Conservation (phyloP, 441 rosid genomes). For the Euphorbia celastroides region DNA sequence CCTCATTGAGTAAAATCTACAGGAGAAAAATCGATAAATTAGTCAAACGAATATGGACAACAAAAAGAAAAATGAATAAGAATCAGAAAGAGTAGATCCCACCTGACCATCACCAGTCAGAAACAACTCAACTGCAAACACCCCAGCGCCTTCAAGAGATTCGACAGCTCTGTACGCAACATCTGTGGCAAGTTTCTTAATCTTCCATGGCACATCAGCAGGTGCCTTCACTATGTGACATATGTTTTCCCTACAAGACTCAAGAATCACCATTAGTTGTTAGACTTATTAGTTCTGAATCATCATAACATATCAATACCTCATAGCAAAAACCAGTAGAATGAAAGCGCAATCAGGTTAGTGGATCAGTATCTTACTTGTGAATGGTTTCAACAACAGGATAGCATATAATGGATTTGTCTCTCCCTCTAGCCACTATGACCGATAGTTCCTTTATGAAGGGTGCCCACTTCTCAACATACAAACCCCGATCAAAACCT, state of each 20-base stretch:
- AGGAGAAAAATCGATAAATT: constrained; percentile 14
- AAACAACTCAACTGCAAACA: constrained; percentile 95
- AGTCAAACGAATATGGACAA: not conserved
- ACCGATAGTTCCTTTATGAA: constrained; percentile 93
- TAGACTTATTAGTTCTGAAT: not conserved
- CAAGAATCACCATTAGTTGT: constrained; percentile 16
- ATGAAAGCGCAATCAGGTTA: constrained; percentile 4
- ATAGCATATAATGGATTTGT: constrained; percentile 74
- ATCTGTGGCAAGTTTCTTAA: constrained; percentile 73
- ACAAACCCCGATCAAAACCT: constrained; percentile 65
- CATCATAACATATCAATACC: not conserved
- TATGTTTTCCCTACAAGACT: constrained; percentile 70
- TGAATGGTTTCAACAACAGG: constrained; percentile 96
- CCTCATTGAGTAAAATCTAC: constrained; percentile 88
- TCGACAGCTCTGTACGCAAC: constrained; percentile 76
- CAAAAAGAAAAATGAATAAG: constrained; percentile 3
- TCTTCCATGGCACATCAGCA: constrained; percentile 79
- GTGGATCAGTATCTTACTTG: constrained; percentile 39
- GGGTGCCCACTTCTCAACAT: constrained; percentile 94
- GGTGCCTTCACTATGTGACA: constrained; percentile 96
- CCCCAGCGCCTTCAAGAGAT: constrained; percentile 92
- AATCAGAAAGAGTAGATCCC: constrained; percentile 15
- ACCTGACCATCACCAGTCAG: constrained; percentile 83
- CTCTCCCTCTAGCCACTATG: constrained; percentile 92
- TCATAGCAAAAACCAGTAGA: constrained; percentile 6